Percentiles rank a stretch among this genome's conserved stretches.
Conservation (phyloP, 768 basidiomycete genomes). For the Mrakia gelida region DNA sequence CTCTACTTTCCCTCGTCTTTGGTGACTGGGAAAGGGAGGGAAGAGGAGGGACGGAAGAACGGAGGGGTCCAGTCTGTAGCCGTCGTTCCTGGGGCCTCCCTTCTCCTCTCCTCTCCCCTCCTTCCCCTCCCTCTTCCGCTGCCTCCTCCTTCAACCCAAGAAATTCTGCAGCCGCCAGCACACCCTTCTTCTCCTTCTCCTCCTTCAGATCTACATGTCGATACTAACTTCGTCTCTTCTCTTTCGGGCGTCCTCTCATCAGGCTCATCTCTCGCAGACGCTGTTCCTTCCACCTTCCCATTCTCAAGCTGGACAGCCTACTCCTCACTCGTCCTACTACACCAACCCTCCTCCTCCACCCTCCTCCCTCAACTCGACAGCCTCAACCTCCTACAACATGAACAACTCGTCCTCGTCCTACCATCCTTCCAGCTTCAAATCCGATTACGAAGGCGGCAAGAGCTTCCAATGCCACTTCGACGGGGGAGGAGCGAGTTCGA, state of each 20-base stretch:
- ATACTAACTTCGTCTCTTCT: neutral
- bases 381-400: conserved; percentile 16
- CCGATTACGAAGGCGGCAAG: conserved; percentile 5
- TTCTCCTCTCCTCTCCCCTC: neutral
- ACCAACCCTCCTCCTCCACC: conserved; percentile 21
- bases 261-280: conserved; percentile 32
- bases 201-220: neutral
- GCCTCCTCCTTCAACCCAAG: neutral
- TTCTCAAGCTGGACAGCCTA: conserved; percentile 22
- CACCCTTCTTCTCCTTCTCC: neutral
- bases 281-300: conserved; percentile 16
- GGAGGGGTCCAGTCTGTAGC: neutral
- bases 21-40: neutral
- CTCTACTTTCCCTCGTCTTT: neutral
- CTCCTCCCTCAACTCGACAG: conserved; percentile 26
- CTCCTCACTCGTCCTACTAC: conserved; percentile 26
- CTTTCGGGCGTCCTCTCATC: neutral
- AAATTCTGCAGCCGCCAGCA: neutral
- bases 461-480: neutral
- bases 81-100: conserved; percentile 13
- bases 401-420: neutral
- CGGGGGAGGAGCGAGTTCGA: neutral
- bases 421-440: conserved; percentile 3
- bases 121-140: neutral
- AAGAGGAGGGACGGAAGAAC: neutral